Conservation (phyloP, 1,284 basidiomycete species). For the Cystobasidium pallidum region DNA sequence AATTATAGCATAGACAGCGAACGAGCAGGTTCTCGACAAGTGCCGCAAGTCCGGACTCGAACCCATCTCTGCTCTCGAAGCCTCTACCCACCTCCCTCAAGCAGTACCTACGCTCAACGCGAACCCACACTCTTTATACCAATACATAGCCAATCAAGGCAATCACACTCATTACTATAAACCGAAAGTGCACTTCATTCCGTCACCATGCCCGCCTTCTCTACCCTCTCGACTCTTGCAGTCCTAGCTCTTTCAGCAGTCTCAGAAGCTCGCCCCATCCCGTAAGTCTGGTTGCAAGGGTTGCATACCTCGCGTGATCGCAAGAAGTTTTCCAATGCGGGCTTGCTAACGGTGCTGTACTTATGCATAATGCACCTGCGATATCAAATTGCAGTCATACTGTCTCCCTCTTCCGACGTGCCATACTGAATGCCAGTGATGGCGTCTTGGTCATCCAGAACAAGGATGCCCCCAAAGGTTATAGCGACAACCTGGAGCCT, state of each 20-base stretch:
- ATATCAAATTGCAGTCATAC: too few relatives aligned
- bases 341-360: neutral
- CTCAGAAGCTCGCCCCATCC: conserved; percentile 36
- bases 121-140: conserved; percentile 20
- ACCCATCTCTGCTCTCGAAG: neutral
- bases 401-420: conserved; percentile 39
- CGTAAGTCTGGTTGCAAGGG: conserved; percentile 35
- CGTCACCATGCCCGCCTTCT: conserved; percentile 27
- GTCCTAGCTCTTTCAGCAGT: conserved; percentile 28
- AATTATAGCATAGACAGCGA: neutral
- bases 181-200: neutral
- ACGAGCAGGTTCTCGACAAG: conserved; percentile 15
- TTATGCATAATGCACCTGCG: neutral
- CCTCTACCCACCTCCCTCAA: neutral
- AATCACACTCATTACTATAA: conserved; percentile 24
- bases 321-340: neutral
- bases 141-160: conserved; percentile 33
- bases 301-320: conserved; percentile 7
- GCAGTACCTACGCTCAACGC: conserved; percentile 31
- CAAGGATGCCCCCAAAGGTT: conserved; percentile 28
- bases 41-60: neutral
- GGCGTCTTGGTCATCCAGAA: conserved; percentile 29
- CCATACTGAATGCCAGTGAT: conserved; percentile 26
- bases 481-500: conserved; percentile 25
- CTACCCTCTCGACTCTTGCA: conserved; percentile 24